These are phyloP conservation scores for Epichloe gansuensis DNA, from an alignment of 2,329 filamentous ascomycete species.

Conservation along the genomic window DNA sequence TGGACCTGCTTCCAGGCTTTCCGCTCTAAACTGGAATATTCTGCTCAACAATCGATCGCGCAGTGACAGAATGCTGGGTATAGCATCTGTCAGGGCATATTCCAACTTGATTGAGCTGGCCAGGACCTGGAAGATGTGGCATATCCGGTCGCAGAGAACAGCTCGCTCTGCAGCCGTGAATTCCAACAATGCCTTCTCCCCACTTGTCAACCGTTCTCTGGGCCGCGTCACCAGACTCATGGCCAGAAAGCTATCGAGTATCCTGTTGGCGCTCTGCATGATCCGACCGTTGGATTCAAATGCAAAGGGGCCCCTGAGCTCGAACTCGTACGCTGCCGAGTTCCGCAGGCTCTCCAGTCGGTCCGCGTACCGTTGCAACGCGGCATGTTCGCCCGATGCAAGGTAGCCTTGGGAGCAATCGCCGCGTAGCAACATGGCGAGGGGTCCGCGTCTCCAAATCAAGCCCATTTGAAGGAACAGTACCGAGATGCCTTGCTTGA, in stretches of 20 bases:
- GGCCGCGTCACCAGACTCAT: conserved; percentile 84
- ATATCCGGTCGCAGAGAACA: conserved; percentile 71
- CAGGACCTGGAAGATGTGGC: conserved; percentile 68
- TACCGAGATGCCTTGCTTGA: conserved; percentile 72
- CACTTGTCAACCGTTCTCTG: conserved; percentile 57
- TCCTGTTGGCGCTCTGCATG: conserved; percentile 60
- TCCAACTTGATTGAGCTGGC: conserved; percentile 82
- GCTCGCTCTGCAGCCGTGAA: conserved; percentile 69
- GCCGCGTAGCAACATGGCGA: conserved; percentile 57
- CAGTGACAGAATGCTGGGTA: conserved; percentile 65
- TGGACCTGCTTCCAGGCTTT: conserved; percentile 22
- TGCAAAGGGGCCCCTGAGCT: conserved; percentile 72
- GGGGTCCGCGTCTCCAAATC: conserved; percentile 82
- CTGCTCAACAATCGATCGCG: conserved; percentile 70
- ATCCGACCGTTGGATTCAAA: conserved; percentile 56
- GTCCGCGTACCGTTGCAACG: conserved; percentile 62
- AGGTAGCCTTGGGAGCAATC: conserved; percentile 55
- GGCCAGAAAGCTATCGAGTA: conserved; percentile 81
- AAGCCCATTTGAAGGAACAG: conserved; percentile 84
- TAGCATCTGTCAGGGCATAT: conserved; percentile 71
- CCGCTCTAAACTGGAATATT: conserved; percentile 69
- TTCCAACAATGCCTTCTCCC: conserved; percentile 63
- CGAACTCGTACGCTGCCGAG: conserved; percentile 65
- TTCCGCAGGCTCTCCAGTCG: conserved; percentile 58
- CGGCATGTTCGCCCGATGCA: conserved; percentile 69